Evolutionary conservation across 2,329 filamentous ascomycete species (phyloP), one percentile per base, ranked within the genome.

Genomic region (Rutstroemia sp.): DNA sequence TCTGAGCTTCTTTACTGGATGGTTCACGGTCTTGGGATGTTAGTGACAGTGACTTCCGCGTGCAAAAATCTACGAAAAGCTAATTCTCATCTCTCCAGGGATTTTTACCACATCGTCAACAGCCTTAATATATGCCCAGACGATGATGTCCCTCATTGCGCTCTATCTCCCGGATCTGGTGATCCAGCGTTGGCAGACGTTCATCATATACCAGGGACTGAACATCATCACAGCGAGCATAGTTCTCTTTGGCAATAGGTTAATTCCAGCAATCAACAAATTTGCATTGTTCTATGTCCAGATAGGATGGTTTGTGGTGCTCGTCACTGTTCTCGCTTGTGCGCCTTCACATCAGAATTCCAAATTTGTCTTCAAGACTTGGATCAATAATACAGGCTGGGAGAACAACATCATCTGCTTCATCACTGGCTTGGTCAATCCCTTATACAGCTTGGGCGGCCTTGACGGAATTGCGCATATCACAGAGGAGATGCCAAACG

Each of bases 401-500:
- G 58, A 57, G 2, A 76, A 73, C 52, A 48, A 48, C 30, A 78
- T 78, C 4, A 77, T 83, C 48, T 78, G 78, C 6, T 83, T 83
- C 59, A 72, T 80, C 14, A 72, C 76, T 1, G 80, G 81, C 23
- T 80, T 83, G 74, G 71, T 83, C 21, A 88, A 88, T 63, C 85
- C 83, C 8, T 84, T 84, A 3, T 88, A 82, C 66, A 79, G 79
- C 47, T 79, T 88, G 21, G 85, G 84, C 4, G 80, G 81, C 1
- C 80, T 83, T 0, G 84, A 88, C 65, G 78, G 80, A 46, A 79
- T 82, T 0, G 79, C 79, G 1, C 84, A 87, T 64, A 67, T 86
- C 46, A 78, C 81, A 0, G 83, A 87, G 65, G 83, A 86, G 67
- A 83, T 85, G 38, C 81, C 73, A 0, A 59, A 27, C n/a, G 25